Base-by-base conservation (phyloP, 306 rosid genomes). In the Quercus suber region DNA sequence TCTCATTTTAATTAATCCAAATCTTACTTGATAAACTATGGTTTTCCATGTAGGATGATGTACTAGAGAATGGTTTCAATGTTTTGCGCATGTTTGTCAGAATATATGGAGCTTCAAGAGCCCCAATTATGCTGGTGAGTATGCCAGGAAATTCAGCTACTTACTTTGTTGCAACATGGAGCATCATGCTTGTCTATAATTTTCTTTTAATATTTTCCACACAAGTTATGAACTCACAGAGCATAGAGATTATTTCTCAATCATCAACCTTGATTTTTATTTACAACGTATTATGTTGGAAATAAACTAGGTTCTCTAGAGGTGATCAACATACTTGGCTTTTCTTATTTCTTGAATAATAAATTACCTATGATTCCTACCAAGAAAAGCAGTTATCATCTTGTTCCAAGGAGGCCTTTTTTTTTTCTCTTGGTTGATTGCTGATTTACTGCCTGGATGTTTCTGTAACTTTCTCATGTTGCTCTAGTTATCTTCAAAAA, bases 121-220 rank as follows among this genome's bases (percentile, higher is more conserved):
- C 95, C 70, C 95, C 98, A 30, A 78, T 90, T 61, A 84, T 86
- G 90, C 79, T 94, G 91, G 98, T 93, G 72, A 87, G 95, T 83
- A 71, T 68, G 72, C 59, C 28, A 72, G 73, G 71, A 60, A 69
- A 51, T 10, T 78, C 73, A 73, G 49, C 52, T 65, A 49, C 25
- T 19, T 37, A 64, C 35, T 31, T n/a, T 25, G 15, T 37, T 37
- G 51, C 52, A 17, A 33, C 11, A 17, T 9, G n/a, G 45, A 35
- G 18, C 25, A 4, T 37, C 51, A n/a, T 33, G 51, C 52, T 67
- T 67, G 4, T 35, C 72, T 23, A 4, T 35, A 30, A 31, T 30
- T 30, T 20, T 1, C 45, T 30, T 17, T 31, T n/a, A 17, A 64
- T 31, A 1, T 64, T 30, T 64, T 31, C 71, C 20, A 3, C 18